Evolutionary conservation across 108 stramenopile genomes (phyloP).

Genomic region (Pseudonitzschia multistriata): DNA sequence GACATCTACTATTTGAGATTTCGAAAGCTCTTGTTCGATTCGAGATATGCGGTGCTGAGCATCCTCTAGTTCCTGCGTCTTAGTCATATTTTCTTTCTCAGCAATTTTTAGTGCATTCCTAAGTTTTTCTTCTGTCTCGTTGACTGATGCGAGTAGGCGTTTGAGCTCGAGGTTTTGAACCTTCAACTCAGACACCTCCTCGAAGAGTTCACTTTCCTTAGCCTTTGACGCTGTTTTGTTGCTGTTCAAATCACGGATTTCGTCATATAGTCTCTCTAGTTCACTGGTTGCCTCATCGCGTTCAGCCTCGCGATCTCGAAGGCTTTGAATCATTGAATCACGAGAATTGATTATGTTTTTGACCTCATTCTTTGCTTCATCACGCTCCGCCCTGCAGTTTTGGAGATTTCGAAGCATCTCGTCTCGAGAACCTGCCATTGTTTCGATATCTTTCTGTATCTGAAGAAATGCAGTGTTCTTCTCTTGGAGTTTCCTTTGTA

Average conservation of each 20-base stretch:
- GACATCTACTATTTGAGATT: constrained; percentile 4
- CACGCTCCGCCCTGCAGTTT: constrained; percentile 24
- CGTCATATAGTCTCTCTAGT: constrained; percentile 28
- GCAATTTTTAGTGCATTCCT: constrained; percentile 29
- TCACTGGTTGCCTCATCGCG: constrained; percentile 32
- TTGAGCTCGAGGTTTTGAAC: constrained; percentile 57
- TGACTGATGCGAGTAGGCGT: constrained; percentile 53
- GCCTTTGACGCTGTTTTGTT: constrained; percentile 11
- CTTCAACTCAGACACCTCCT: constrained; percentile 29
- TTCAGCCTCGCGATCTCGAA: constrained; percentile 32
- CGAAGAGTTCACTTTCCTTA: constrained; percentile 4
- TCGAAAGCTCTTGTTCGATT: constrained; percentile 54
- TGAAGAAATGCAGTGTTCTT: constrained; percentile 21
- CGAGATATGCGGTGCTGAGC: constrained; percentile 29
- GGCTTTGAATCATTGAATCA: constrained; percentile 3
- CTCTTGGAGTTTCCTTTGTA: neutral
- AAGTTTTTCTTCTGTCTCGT: constrained; percentile 61
- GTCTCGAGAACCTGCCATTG: neutral
- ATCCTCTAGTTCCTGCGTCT: constrained; percentile 32
- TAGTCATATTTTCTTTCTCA: constrained; percentile 37
- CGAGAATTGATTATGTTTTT: neutral
- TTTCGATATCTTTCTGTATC: neutral
- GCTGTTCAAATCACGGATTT: constrained; percentile 15
- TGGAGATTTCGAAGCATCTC: constrained; percentile 6
- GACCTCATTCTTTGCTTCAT: constrained; percentile 19